Conservation (phyloP, 371 early-diverging fungal genomes). For the Conidiobolus incongruus region DNA sequence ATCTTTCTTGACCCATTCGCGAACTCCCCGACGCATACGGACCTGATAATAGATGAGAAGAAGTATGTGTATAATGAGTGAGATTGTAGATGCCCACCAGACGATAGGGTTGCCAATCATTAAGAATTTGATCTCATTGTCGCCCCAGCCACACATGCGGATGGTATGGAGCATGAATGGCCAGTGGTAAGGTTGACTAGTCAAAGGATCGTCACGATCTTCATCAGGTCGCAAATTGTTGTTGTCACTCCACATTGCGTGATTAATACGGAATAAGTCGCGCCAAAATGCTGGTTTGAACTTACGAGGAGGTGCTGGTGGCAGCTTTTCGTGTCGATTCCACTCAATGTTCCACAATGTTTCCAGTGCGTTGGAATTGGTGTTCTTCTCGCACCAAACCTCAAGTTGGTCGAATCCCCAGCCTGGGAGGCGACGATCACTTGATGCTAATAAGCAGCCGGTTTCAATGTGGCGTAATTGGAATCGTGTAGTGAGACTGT, state of each 20-base stretch:
- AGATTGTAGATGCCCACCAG: conserved; percentile 71
- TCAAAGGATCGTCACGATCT: conserved; percentile 78
- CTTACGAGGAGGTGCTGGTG: conserved; percentile 17
- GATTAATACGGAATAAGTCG: conserved; percentile 83
- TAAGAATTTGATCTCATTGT: conserved; percentile 76
- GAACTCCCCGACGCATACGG: conserved; percentile 37
- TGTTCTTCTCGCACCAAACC: conserved; percentile 61
- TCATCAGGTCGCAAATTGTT: conserved; percentile 93
- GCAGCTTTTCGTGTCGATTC: conserved; percentile 15
- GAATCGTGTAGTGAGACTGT: conserved; percentile 67
- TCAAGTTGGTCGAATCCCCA: conserved; percentile 98
- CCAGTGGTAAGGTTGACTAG: conserved; percentile 85
- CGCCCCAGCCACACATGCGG: conserved; percentile 95
- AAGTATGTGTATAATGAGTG: conserved; percentile 25
- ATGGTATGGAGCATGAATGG: conserved; percentile 80
- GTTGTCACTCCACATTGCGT: conserved; percentile 94
- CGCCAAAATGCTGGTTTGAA: conserved; percentile 56
- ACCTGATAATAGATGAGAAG: conserved; percentile 25
- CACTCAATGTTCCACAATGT: conserved; percentile 92
- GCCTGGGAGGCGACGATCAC: conserved; percentile 64
- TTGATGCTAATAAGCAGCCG: conserved; percentile 64
- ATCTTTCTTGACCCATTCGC: conserved; percentile 35
- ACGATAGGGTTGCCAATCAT: conserved; percentile 89
- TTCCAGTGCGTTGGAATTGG: conserved; percentile 24
- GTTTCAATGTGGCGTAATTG: conserved; percentile 53